These are phyloP conservation scores for Emergomyces africanus DNA, from an alignment of 2,329 filamentous ascomycete genomes.

Conservation along the genomic window DNA sequence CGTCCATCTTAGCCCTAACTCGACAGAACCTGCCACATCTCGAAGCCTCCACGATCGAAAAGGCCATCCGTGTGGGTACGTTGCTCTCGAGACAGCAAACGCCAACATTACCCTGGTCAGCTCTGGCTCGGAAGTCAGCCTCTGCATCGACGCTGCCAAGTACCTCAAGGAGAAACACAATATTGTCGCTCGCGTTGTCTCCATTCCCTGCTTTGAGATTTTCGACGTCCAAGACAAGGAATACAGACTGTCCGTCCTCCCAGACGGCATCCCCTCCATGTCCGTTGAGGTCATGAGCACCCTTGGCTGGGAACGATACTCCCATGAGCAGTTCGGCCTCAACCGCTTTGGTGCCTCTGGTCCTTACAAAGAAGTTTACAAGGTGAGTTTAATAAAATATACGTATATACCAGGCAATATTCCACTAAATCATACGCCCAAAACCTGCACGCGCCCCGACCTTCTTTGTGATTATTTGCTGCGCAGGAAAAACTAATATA, in stretches of 20 bases:
- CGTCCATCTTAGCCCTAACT: constrained; percentile 85
- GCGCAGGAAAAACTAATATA: too few species aligned
- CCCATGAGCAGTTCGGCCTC: constrained; percentile 97
- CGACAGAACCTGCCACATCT: constrained; percentile 98
- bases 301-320: constrained; percentile 97
- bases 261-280: constrained; percentile 83
- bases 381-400: constrained; percentile 40
- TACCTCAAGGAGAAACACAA: constrained; percentile 78
- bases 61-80: constrained; percentile 89
- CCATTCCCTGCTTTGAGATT: constrained; percentile 91
- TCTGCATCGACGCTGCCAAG: constrained; percentile 88
- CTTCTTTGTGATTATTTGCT: too few species aligned
- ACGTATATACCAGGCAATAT: too few species aligned
- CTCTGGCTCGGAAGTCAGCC: constrained; percentile 89
- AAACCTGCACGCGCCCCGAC: too few species aligned
- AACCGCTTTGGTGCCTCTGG: constrained; percentile 98
- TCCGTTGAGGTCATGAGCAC: constrained; percentile 96
- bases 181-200: constrained; percentile 82
- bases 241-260: constrained; percentile 84
- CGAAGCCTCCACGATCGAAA: constrained; percentile 81
- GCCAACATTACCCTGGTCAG: constrained; percentile 83
- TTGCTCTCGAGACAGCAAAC: constrained; percentile 68
- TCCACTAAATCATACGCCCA: too few species aligned
- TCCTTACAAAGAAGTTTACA: constrained; percentile 96
- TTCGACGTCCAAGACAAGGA: constrained; percentile 92